These are phyloP conservation scores for Umbelopsis sp. DNA, from an alignment of 371 early-diverging fungal genomes.

Conservation along the genomic window DNA sequence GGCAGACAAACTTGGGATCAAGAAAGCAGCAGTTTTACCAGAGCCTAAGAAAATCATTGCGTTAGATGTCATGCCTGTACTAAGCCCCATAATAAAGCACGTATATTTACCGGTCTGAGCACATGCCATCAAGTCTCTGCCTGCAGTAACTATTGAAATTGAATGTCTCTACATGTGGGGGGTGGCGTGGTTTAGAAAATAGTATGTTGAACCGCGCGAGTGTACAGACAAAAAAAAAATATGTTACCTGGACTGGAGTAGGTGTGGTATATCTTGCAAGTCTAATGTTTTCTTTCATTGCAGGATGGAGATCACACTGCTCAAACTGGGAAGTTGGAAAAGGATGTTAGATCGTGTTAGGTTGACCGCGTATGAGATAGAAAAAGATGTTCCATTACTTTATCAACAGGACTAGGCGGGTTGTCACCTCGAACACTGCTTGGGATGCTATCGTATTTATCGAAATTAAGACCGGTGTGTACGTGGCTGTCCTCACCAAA, in stretches of 20 bases:
- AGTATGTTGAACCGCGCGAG: neutral
- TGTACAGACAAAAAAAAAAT: conserved; percentile 2
- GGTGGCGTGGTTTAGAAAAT: neutral
- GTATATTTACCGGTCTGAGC: conserved; percentile 72
- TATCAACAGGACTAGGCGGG: conserved; percentile 46
- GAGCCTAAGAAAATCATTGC: conserved; percentile 38
- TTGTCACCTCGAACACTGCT: conserved; percentile 54
- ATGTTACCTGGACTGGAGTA: conserved; percentile 69
- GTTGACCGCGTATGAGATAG: neutral
- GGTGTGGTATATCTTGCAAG: conserved; percentile 63
- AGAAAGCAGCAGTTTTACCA: conserved; percentile 78
- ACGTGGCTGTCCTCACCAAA: conserved; percentile 51
- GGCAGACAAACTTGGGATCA: conserved; percentile 59
- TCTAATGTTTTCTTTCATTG: conserved; percentile 58
- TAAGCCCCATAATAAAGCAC: conserved; percentile 47
- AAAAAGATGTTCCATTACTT: conserved; percentile 24
- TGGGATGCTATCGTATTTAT: conserved; percentile 57
- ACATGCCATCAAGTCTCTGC: conserved; percentile 77
- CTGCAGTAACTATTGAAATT: conserved; percentile 65
- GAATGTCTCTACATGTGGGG: conserved; percentile 54
- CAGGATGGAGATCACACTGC: conserved; percentile 48
- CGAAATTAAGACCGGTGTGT: conserved; percentile 62
- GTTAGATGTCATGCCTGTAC: conserved; percentile 30
- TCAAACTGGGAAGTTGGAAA: conserved; percentile 38
- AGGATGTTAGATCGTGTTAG: neutral